Conservation (phyloP, 179 eudicot genomes). For the Actinidia chinensis region DNA sequence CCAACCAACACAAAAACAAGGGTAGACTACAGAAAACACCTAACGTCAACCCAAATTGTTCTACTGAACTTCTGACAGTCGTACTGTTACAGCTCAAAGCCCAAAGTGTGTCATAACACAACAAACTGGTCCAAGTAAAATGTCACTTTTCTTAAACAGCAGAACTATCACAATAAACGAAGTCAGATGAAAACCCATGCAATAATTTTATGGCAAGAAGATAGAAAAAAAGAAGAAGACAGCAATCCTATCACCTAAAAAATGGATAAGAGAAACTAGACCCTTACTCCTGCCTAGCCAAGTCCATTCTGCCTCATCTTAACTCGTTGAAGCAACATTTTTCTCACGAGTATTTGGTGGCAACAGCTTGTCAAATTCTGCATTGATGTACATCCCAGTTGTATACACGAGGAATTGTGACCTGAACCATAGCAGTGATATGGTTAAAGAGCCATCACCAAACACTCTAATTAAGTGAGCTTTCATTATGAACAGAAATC, state of each 20-base stretch:
- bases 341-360: slow-evolving; percentile 42
- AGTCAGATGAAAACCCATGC: background rate
- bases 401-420: slow-evolving; percentile 86
- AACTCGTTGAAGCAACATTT: background rate
- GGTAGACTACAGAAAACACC: background rate
- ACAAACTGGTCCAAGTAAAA: slow-evolving; percentile 10
- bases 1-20: background rate
- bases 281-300: background rate
- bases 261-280: background rate
- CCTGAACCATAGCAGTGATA: slow-evolving; percentile 42
- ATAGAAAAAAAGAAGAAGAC: background rate
- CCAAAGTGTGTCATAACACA: background rate
- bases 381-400: slow-evolving; percentile 98
- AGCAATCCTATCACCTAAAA: slow-evolving; percentile 1
- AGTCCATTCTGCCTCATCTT: background rate
- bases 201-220: background rate
- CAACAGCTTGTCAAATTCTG: slow-evolving; percentile 44
- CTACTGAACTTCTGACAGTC: background rate
- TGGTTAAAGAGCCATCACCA: background rate
- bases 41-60: background rate
- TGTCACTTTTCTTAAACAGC: background rate
- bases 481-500: background rate
- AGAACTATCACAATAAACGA: background rate
- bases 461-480: background rate
- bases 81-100: slow-evolving; percentile 6